Evolutionary conservation across 352 stramenopile genomes (phyloP).

Genomic region (Pythium utonaiense): DNA sequence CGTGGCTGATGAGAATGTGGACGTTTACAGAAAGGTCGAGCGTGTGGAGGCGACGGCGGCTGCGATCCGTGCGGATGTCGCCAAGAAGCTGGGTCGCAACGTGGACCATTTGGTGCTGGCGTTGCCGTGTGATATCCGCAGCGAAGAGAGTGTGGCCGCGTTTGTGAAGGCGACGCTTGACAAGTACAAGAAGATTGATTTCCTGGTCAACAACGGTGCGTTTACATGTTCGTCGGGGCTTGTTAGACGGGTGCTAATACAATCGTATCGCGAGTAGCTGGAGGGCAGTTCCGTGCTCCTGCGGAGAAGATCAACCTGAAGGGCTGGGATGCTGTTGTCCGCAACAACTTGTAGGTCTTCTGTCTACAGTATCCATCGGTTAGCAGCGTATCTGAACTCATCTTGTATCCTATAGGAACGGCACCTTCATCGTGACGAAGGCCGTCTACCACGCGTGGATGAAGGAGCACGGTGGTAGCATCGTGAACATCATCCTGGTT

Average conservation of each 20-base stretch:
- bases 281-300: slow-evolving; percentile 88
- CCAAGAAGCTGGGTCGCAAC: slow-evolving; percentile 20
- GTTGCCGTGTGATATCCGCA: slow-evolving; percentile 60
- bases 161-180: slow-evolving; percentile 61
- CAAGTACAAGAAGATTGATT: slow-evolving; percentile 77
- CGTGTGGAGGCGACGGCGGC: slow-evolving; percentile 44
- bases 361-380: too few species aligned
- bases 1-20: neutral
- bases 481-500: slow-evolving; percentile 89
- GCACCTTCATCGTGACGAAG: slow-evolving; percentile 85
- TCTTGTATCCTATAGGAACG: slow-evolving; percentile 32
- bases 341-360: slow-evolving; percentile 79
- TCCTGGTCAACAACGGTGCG: slow-evolving; percentile 90
- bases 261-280: slow-evolving; percentile 30
- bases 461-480: slow-evolving; percentile 72
- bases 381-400: too few species aligned
- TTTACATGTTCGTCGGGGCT: too few species aligned
- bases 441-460: slow-evolving; percentile 82
- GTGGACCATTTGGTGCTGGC: slow-evolving; percentile 31
- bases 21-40: slow-evolving; percentile 61
- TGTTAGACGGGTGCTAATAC: neutral
- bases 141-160: slow-evolving; percentile 52
- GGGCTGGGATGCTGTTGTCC: slow-evolving; percentile 88
- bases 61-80: slow-evolving; percentile 42
- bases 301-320: slow-evolving; percentile 86